These are phyloP conservation scores for Kurtzmaniella quercitrusa DNA, from an alignment of 1,139 yeast species.

Conservation along the genomic window DNA sequence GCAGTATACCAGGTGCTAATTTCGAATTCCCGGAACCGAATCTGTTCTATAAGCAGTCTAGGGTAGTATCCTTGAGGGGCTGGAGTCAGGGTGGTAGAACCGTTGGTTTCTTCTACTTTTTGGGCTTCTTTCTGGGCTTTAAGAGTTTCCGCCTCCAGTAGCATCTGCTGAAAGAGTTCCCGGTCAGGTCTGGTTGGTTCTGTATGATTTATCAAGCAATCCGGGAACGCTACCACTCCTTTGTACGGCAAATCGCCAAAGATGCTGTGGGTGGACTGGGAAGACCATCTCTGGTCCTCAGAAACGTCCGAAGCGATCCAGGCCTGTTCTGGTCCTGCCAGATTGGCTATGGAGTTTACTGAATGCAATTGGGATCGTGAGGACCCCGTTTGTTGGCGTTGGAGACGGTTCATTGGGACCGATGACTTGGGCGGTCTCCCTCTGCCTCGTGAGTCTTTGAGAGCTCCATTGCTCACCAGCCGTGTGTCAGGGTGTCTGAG, in stretches of 20 bases:
- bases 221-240: slow-evolving; percentile 57
- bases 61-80: slow-evolving; percentile 3
- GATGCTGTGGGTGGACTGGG: neutral
- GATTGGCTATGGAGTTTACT: neutral
- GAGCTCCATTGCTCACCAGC: neutral
- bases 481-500: neutral
- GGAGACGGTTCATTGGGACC: neutral
- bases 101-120: neutral
- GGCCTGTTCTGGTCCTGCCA: neutral
- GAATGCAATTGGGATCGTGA: neutral
- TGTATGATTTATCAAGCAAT: slow-evolving; percentile 58
- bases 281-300: neutral
- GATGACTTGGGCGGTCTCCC: neutral
- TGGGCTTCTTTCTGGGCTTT: neutral
- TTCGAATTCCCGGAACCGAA: slow-evolving; percentile 67
- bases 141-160: slow-evolving; percentile 21
- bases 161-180: slow-evolving; percentile 36
- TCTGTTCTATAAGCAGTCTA: slow-evolving; percentile 39
- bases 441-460: neutral
- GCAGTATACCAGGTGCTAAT: slow-evolving; percentile 91
- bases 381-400: neutral
- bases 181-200: slow-evolving; percentile 54
- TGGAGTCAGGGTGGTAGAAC: neutral
- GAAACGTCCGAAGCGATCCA: neutral
- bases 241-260: slow-evolving; percentile 53